A percentile compares a stretch with the other conserved stretches of the same genome.
These are phyloP conservation scores for Tinospora cordifolia DNA, from an alignment of 164 flowering plant genomes.

Conservation along the genomic window DNA sequence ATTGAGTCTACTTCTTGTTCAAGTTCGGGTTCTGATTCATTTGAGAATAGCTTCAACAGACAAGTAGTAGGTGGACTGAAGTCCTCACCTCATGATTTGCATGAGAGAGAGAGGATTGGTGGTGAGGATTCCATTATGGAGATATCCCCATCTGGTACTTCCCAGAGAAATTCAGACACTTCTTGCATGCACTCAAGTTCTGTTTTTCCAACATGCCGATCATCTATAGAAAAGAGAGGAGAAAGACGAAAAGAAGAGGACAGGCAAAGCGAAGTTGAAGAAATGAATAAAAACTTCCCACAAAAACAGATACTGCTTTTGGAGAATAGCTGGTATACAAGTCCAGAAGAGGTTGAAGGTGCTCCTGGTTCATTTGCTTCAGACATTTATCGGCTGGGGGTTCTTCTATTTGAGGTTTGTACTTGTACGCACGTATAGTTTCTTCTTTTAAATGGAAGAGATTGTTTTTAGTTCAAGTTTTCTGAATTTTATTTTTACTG, in stretches of 20 bases:
- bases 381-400: constrained; percentile 78
- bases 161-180: constrained; percentile 29
- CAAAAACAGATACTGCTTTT: constrained; percentile 63
- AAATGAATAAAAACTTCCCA: constrained; percentile 49
- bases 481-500: neutral
- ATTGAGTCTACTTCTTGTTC: constrained; percentile 94
- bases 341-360: constrained; percentile 87
- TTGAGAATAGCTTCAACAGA: constrained; percentile 40
- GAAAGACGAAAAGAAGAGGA: constrained; percentile 23
- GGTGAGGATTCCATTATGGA: constrained; percentile 19
- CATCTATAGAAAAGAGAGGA: constrained; percentile 28
- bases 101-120: constrained; percentile 20
- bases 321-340: constrained; percentile 85
- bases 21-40: constrained; percentile 76
- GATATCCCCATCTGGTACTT: constrained; percentile 20
- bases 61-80: constrained; percentile 31
- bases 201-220: constrained; percentile 19
- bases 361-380: constrained; percentile 65
- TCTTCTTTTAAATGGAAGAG: neutral
- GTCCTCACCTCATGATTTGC: constrained; percentile 23
- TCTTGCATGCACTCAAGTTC: constrained; percentile 53
- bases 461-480: neutral
- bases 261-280: constrained; percentile 31
- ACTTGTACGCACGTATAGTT: neutral
- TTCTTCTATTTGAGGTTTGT: constrained; percentile 91